phyloP scores from a whole-genome alignment of 306 rosid genomes.

The Gastrolobium bilobum region DNA sequence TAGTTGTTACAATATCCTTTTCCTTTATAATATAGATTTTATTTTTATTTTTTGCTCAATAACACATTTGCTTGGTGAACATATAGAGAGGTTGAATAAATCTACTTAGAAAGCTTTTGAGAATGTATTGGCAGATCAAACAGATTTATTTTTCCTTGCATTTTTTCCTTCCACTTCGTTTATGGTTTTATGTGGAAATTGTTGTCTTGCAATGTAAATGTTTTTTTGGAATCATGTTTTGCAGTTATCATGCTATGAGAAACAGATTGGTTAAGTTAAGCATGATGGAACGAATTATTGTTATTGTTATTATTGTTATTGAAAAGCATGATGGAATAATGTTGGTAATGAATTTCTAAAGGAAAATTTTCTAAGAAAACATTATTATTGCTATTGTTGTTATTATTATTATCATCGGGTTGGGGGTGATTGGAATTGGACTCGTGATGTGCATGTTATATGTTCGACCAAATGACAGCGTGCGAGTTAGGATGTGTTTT shows the following conservation, averaged over 20 bases:
- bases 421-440: background rate
- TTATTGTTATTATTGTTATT: too few species aligned
- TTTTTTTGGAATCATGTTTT: constrained; percentile 6
- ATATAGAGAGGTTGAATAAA: constrained; percentile 40
- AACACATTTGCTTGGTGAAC: constrained; percentile 69
- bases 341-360: background rate
- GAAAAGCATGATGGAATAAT: background rate
- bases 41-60: constrained; percentile 25
- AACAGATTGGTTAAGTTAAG: background rate
- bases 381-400: background rate
- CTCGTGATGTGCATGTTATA: constrained; percentile 38
- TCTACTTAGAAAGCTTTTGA: constrained; percentile 11
- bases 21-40: too few species aligned
- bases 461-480: constrained; percentile 38
- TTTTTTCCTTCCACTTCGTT: too few species aligned
- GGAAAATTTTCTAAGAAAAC: background rate
- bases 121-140: constrained; percentile 1
- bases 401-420: background rate
- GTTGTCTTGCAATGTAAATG: constrained; percentile 23
- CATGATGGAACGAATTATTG: too few species aligned
- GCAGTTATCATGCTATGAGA: background rate
- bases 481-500: background rate
- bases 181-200: constrained; percentile 3
- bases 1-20: too few species aligned
- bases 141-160: constrained; percentile 4